Evolutionary conservation across 2,329 filamentous ascomycete species (phyloP), one percentile per base, ranked within the genome.

Genomic region (Ascochyta lentis): DNA sequence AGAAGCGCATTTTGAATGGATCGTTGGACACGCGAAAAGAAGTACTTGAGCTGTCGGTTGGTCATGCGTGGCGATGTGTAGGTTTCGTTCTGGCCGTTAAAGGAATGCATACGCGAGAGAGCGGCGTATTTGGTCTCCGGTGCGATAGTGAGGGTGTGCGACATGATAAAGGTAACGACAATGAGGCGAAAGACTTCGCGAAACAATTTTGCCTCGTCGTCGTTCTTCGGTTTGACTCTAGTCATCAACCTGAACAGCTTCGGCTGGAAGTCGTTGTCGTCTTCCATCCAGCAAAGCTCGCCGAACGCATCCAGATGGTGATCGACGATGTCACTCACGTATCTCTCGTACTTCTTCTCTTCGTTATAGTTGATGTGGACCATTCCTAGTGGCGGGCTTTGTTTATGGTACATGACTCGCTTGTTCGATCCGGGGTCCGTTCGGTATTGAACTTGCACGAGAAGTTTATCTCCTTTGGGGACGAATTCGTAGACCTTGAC

Each of bases 11-110:
- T 65, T 61, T 79, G 77, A 44, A 78, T 77, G 15, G 70, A 63
- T 27, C 72, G 71, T 49, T 80, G 79, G 15, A 81, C 68, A 22
- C 75, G 64, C 13, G 69, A 68, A 69, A 81, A 81, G 70, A 81
- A 80, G 71, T 79, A 80, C 58, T 82, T 82, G 15, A 82, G 72
- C 57, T 82, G 80, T 13, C 78, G 75, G 49, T 79, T 80, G 12
- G 79, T 79, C 61, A 82, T 77, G 49, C 78, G 76, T 2, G 80
- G 79, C 4, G 73, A 74, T n/a, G 72, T 76, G 58, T 66, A 72
- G 26, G 68, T 69, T 34, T 66, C 56, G 24, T 64, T 58, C 7
- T 64, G 69, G 22, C 66, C 67, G n/a, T 61, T 59, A 43, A 72
- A 74, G 19, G 75, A 75, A 27, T 71, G 73, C 58, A 81, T 71